These are phyloP conservation scores for Viridothelium virens DNA, from an alignment of 495 filamentous ascomycete genomes.

Conservation along the genomic window DNA sequence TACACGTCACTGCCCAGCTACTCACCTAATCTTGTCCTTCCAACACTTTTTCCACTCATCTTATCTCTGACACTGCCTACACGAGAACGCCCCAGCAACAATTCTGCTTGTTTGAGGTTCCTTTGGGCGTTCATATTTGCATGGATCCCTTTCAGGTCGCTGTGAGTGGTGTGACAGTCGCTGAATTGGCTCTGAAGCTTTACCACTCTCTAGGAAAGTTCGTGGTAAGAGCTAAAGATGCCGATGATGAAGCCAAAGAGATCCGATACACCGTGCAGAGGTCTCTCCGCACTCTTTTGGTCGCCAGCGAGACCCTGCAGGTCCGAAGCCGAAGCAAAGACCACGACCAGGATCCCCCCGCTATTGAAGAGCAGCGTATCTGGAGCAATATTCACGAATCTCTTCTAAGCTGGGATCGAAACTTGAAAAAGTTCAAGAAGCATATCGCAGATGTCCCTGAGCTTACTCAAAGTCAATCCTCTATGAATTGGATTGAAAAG, in stretches of 20 bases:
- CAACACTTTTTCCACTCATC: not conserved
- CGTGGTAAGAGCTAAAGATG: not conserved
- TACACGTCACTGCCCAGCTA: not conserved
- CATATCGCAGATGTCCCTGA: not conserved
- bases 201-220: not conserved
- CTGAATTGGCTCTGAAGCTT: not conserved
- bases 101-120: not conserved
- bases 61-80: not conserved
- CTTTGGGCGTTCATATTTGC: not conserved
- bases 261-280: not conserved
- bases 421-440: not conserved
- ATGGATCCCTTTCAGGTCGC: constrained; percentile 6
- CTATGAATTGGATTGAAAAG: constrained; percentile 3
- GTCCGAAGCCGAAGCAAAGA: not conserved
- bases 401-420: not conserved
- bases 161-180: not conserved
- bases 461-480: not conserved
- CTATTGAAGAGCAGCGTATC: not conserved
- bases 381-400: not conserved
- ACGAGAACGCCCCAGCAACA: not conserved
- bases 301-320: not conserved
- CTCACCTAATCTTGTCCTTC: not conserved
- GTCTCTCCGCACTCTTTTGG: not conserved
- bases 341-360: not conserved
- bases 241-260: not conserved